Evolutionary conservation across 108 stramenopile genomes (phyloP).

Genomic region (Skeletonema menzelii): DNA sequence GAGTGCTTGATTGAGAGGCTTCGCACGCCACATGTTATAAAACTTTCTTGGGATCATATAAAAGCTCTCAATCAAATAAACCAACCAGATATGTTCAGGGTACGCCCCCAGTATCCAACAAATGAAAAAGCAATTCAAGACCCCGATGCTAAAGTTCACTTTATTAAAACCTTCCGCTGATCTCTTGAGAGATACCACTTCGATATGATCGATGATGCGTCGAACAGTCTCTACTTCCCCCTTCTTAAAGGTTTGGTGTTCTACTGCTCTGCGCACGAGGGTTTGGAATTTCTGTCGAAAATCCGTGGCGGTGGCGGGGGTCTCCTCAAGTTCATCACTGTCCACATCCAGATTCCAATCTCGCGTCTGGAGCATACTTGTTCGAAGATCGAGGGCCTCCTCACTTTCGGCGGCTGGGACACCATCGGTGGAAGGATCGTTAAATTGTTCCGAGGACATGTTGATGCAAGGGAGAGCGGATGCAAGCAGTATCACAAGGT

Average conservation of each 20-base stretch:
- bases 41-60: conserved; percentile 45
- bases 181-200: conserved; percentile 30
- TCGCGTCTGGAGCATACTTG: background rate
- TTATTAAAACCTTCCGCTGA: conserved; percentile 47
- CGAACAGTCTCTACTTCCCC: conserved; percentile 46
- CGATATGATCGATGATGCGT: conserved; percentile 48
- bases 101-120: conserved; percentile 37
- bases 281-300: background rate
- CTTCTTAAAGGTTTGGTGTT: conserved; percentile 4
- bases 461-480: too few species aligned
- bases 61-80: conserved; percentile 42
- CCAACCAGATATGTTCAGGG: conserved; percentile 57
- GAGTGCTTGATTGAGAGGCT: conserved; percentile 40
- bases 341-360: background rate
- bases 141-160: conserved; percentile 47
- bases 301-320: background rate
- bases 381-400: background rate
- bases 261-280: background rate
- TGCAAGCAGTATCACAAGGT: too few species aligned
- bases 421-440: background rate
- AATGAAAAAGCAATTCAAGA: conserved; percentile 54
- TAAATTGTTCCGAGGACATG: background rate
- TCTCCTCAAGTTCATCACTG: background rate
- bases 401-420: background rate
- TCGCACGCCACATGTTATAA: conserved; percentile 33